Evolutionary conservation across 2,329 filamentous ascomycete species (phyloP).

Genomic region (Herpomyces periplanetae): DNA sequence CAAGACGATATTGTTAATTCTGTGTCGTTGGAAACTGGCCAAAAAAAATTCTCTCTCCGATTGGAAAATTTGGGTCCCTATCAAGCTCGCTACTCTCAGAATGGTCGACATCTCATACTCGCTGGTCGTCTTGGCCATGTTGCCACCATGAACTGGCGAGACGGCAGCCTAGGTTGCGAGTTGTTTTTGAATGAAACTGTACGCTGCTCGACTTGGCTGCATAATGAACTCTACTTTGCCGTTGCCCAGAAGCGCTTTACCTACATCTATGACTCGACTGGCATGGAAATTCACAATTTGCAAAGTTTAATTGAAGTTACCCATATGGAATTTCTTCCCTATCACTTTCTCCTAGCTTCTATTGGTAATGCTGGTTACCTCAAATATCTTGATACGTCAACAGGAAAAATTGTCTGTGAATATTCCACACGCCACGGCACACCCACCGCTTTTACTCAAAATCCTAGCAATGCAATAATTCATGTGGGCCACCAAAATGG

Average conservation of each 20-base stretch:
- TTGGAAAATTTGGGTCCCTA: conserved; percentile 55
- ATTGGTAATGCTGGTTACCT: conserved; percentile 45
- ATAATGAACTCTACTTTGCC: conserved; percentile 78
- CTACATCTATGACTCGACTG: conserved; percentile 74
- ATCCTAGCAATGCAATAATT: conserved; percentile 62
- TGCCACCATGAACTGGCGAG: conserved; percentile 81
- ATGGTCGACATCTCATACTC: conserved; percentile 47
- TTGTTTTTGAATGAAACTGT: conserved; percentile 65
- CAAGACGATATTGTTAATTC: conserved; percentile 44
- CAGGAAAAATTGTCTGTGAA: conserved; percentile 53
- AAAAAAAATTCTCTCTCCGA: conserved; percentile 68
- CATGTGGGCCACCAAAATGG: conserved; percentile 86
- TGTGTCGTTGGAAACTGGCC: conserved; percentile 43
- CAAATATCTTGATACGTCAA: conserved; percentile 82
- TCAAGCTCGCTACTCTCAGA: conserved; percentile 49
- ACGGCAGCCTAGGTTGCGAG: conserved; percentile 63
- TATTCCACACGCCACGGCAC: conserved; percentile 47
- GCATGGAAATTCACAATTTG: conserved; percentile 66
- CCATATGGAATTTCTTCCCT: conserved; percentile 78
- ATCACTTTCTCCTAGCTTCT: conserved; percentile 70
- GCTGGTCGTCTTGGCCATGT: conserved; percentile 75
- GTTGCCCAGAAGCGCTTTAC: conserved; percentile 85
- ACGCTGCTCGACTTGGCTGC: conserved; percentile 56
- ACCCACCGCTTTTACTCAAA: conserved; percentile 47
- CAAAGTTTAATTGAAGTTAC: conserved; percentile 64